phyloP scores from a whole-genome alignment of 345 rosid species.

The Arabis hirsuta region DNA sequence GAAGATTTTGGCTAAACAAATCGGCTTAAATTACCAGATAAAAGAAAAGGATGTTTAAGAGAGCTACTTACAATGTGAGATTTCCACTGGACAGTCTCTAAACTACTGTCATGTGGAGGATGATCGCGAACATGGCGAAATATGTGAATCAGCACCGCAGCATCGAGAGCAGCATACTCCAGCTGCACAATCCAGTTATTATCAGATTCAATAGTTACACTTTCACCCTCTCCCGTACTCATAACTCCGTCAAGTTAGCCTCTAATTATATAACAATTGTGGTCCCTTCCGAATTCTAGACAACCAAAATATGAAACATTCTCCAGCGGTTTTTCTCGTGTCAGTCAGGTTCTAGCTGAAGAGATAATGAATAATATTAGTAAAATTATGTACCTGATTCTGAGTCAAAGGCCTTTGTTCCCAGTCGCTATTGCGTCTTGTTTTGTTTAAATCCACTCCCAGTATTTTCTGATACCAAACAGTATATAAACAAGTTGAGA shows the following conservation, averaged over 20 bases:
- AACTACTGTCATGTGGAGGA: slow-evolving; percentile 48
- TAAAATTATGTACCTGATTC: slow-evolving; percentile 63
- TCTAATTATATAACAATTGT: background rate
- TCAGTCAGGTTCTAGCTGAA: slow-evolving; percentile 6
- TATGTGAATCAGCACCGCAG: slow-evolving; percentile 83
- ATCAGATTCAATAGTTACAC: slow-evolving; percentile 4
- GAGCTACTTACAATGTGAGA: slow-evolving; percentile 68
- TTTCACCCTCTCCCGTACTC: background rate
- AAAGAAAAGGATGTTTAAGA: background rate
- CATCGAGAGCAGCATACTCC: slow-evolving; percentile 94
- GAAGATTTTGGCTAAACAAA: background rate
- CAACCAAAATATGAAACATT: background rate
- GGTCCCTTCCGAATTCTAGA: background rate
- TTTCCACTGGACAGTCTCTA: slow-evolving; percentile 70
- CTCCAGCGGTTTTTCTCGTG: background rate
- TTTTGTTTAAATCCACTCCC: slow-evolving; percentile 90
- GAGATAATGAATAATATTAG: slow-evolving; percentile 4
- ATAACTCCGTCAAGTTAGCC: background rate
- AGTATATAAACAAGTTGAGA: background rate
- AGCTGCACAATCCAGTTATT: slow-evolving; percentile 53
- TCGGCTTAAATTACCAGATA: background rate
- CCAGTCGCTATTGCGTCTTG: slow-evolving; percentile 89
- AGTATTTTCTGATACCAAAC: slow-evolving; percentile 65
- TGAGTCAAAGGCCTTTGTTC: slow-evolving; percentile 77
- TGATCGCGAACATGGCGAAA: slow-evolving; percentile 56